Evolutionary conservation across 805 yeast genomes (phyloP).

Genomic region (Candida krabiensis): DNA sequence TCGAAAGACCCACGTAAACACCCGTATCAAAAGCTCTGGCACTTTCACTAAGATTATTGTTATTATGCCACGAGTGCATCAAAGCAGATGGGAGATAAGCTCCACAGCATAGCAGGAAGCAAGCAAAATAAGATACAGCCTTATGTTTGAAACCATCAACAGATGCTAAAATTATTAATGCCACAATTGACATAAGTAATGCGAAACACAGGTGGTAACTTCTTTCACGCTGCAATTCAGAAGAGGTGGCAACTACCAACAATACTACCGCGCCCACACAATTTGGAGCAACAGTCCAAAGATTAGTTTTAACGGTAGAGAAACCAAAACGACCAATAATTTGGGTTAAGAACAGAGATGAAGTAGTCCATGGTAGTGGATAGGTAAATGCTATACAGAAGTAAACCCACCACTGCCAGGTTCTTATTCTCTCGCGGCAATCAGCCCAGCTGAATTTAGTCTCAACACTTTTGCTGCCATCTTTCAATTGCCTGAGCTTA

Average conservation of each 20-base stretch:
- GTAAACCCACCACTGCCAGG: conserved; percentile 17
- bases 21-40: conserved; percentile 18
- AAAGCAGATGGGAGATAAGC: conserved; percentile 21
- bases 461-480: conserved; percentile 4
- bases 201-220: conserved; percentile 17
- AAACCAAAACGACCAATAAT: conserved; percentile 17
- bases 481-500: conserved; percentile 9
- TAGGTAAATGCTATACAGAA: conserved; percentile 16
- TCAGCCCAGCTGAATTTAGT: conserved; percentile 11
- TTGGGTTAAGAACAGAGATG: conserved; percentile 19
- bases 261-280: conserved; percentile 15
- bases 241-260: conserved; percentile 8
- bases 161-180: conserved; percentile 12
- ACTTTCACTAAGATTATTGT: conserved; percentile 17
- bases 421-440: conserved; percentile 4
- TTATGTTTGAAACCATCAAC: conserved; percentile 12
- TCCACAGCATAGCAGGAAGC: conserved; percentile 18
- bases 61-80: conserved; percentile 22
- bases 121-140: conserved; percentile 20
- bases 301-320: conserved; percentile 14
- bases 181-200: conserved; percentile 12
- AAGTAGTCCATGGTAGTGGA: conserved; percentile 16
- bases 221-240: conserved; percentile 15
- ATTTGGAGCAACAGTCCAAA: conserved; percentile 21
- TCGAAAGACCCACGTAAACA: conserved; percentile 32